phyloP scores from a whole-genome alignment of 345 rosid genomes.

The Rubroshorea leprosula region DNA sequence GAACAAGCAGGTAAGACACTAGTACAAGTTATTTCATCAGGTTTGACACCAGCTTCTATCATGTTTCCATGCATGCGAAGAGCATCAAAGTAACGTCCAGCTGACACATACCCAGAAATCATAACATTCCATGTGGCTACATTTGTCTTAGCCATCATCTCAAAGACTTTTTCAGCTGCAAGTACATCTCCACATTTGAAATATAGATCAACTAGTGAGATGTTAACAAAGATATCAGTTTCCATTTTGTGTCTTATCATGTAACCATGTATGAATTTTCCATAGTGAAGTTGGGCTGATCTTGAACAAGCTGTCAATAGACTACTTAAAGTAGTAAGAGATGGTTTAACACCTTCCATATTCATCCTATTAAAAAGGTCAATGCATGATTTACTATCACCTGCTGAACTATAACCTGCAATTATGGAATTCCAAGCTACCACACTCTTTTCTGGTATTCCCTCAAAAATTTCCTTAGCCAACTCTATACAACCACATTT shows the following conservation, averaged over 20 bases:
- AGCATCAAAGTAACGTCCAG: slow-evolving; percentile 48
- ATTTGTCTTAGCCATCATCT: slow-evolving; percentile 23
- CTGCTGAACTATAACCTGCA: slow-evolving; percentile 34
- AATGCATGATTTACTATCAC: slow-evolving; percentile 49
- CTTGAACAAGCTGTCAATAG: slow-evolving; percentile 53
- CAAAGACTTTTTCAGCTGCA: slow-evolving; percentile 47
- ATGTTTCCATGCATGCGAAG: slow-evolving; percentile 36
- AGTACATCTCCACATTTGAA: slow-evolving; percentile 50
- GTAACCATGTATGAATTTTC: slow-evolving; percentile 52
- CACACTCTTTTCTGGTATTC: slow-evolving; percentile 36
- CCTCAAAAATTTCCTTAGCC: slow-evolving; percentile 50
- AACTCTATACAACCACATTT: slow-evolving; percentile 54
- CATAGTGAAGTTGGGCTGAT: slow-evolving; percentile 45
- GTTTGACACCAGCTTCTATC: slow-evolving; percentile 39
- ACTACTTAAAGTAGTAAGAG: slow-evolving; percentile 51
- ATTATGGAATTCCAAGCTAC: slow-evolving; percentile 71
- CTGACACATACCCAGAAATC: slow-evolving; percentile 54
- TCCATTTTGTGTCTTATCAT: slow-evolving; percentile 33
- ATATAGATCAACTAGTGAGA: slow-evolving; percentile 54
- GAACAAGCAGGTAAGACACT: slow-evolving; percentile 61
- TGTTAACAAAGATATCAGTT: slow-evolving; percentile 30
- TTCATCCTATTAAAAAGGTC: slow-evolving; percentile 50
- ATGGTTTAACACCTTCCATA: slow-evolving; percentile 42
- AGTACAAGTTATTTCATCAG: slow-evolving; percentile 57
- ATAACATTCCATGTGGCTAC: slow-evolving; percentile 53